Evolutionary conservation across 441 rosid genomes (phyloP).

Genomic region (Aquilaria agallochum): DNA sequence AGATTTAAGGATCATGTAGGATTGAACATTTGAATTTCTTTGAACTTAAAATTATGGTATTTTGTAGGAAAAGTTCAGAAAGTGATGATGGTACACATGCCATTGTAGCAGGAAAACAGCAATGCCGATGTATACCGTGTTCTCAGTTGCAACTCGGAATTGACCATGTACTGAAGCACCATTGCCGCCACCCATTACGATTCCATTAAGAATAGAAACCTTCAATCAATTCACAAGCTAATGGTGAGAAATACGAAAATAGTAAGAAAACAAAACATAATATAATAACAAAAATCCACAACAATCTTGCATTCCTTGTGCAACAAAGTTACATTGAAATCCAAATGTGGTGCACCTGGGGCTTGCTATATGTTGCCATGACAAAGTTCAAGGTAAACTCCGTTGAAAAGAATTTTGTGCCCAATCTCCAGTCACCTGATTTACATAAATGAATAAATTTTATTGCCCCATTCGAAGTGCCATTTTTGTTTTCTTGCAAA

Average conservation of each 20-base stretch:
- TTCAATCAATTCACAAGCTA: constrained; percentile 14
- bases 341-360: constrained; percentile 44
- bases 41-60: too few species aligned
- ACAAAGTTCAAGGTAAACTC: constrained; percentile 59
- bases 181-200: constrained; percentile 89
- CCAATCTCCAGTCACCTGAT: constrained; percentile 58
- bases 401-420: constrained; percentile 42
- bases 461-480: too few species aligned
- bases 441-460: constrained; percentile 13
- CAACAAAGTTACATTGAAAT: too few species aligned
- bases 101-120: background rate
- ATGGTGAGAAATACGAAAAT: constrained; percentile 1
- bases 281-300: too few species aligned
- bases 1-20: too few species aligned
- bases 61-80: too few species aligned
- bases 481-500: too few species aligned
- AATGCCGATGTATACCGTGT: constrained; percentile 34
- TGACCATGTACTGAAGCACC: constrained; percentile 79
- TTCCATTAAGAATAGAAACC: constrained; percentile 75
- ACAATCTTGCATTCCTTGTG: too few species aligned
- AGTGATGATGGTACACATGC: background rate
- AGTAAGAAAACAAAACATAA: background rate
- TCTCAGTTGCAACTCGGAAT: constrained; percentile 75
- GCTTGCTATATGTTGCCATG: constrained; percentile 73
- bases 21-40: too few species aligned